Evolutionary conservation across 176 grass and related monocot species (phyloP).

Genomic region (Poa pratensis): DNA sequence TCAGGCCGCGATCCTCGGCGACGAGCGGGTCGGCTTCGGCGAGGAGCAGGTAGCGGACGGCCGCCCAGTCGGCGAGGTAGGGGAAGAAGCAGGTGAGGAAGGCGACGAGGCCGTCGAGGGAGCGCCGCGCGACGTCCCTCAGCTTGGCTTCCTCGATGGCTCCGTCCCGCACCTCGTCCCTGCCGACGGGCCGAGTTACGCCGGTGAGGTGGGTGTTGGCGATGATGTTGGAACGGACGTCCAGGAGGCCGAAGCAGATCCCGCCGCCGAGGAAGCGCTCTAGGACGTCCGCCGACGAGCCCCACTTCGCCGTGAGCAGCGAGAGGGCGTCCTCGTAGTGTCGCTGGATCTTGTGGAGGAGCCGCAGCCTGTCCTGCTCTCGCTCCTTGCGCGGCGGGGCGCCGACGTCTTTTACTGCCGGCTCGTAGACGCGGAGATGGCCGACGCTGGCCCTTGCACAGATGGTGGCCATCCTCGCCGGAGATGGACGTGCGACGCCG

Average conservation of each 20-base stretch:
- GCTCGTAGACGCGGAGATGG: not conserved
- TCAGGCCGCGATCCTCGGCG: not conserved
- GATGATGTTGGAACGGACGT: not conserved
- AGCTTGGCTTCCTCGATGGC: not conserved
- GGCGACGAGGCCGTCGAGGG: not conserved
- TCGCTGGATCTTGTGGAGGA: not conserved
- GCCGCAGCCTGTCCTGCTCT: not conserved
- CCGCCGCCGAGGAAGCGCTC: not conserved
- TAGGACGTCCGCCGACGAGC: not conserved
- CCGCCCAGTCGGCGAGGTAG: slow-evolving; percentile 6
- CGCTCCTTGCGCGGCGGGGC: not conserved
- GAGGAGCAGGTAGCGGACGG: not conserved
- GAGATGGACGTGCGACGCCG: not conserved
- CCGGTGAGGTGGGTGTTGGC: not conserved
- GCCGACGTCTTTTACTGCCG: not conserved
- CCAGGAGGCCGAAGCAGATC: not conserved
- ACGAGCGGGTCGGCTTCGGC: not conserved
- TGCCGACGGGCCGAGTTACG: not conserved
- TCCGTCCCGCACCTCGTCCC: not conserved
- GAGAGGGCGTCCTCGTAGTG: not conserved
- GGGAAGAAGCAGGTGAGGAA: slow-evolving; percentile 31
- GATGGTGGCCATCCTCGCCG: slow-evolving; percentile 16
- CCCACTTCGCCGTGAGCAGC: not conserved
- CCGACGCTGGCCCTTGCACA: not conserved
- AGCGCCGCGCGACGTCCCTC: not conserved